phyloP scores from a whole-genome alignment of 306 rosid species.

The Acacia crassicarpa region DNA sequence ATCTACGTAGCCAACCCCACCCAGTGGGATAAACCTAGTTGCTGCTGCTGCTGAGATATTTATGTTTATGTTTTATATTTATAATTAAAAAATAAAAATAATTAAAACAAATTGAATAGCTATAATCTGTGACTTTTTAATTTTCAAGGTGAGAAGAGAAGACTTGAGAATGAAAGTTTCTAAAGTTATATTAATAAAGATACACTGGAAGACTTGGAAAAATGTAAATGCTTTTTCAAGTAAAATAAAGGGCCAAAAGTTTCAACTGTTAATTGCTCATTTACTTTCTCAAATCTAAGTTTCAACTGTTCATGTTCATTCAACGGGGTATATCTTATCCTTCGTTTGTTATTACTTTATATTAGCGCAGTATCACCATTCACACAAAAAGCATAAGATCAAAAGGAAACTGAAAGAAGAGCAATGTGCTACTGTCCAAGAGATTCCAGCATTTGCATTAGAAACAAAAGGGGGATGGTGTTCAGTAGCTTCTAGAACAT shows the following conservation, averaged over 20 bases:
- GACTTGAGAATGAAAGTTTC: not conserved
- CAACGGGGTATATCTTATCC: not conserved
- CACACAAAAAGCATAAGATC: constrained; percentile 2
- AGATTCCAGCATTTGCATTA: constrained; percentile 39
- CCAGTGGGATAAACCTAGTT: not conserved
- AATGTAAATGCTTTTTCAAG: not conserved
- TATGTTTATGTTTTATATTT: not conserved
- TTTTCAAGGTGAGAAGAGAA: not conserved
- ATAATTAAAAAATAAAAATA: not conserved
- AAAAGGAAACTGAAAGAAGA: constrained; percentile 32
- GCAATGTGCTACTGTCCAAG: not conserved
- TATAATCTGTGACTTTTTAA: not conserved
- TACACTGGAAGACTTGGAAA: not conserved
- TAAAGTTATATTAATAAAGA: not conserved
- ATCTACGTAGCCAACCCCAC: not conserved
- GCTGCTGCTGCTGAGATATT: not conserved
- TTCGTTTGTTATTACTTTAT: constrained; percentile 10
- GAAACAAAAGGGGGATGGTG: constrained; percentile 29
- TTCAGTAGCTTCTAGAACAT: constrained; percentile 33
- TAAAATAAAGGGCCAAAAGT: not conserved
- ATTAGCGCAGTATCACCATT: constrained; percentile 9
- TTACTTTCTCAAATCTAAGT: not conserved
- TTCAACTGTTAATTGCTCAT: not conserved
- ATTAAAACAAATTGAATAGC: not conserved
- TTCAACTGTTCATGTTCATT: not conserved